Conservation (phyloP, 2,329 filamentous ascomycete genomes). For the Cordyceps farinosa region DNA sequence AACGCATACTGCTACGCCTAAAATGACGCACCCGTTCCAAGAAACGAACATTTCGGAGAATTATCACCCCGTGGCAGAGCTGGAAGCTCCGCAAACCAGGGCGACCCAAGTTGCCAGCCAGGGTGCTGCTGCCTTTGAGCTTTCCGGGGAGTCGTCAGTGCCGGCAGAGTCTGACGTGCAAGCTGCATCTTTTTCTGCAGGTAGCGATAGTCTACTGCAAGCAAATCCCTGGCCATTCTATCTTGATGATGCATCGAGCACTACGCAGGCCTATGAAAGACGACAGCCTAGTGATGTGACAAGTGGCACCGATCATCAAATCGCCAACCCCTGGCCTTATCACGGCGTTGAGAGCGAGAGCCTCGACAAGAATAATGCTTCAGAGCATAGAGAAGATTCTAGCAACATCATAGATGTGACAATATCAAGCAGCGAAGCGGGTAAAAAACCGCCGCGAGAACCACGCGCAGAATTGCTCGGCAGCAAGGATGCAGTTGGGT, state of each 20-base stretch:
- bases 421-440: not conserved
- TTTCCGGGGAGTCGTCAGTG: constrained; percentile 29
- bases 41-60: not conserved
- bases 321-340: constrained; percentile 34
- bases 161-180: not conserved
- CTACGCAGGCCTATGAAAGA: not conserved
- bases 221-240: constrained; percentile 32
- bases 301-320: not conserved
- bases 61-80: not conserved
- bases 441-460: not conserved
- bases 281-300: not conserved
- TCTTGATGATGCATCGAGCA: constrained; percentile 23
- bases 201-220: not conserved
- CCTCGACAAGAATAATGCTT: not conserved
- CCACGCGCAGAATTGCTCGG: no score
- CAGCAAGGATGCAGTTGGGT: not conserved
- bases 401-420: not conserved
- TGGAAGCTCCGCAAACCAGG: not conserved
- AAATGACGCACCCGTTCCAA: not conserved
- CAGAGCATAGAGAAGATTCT: not conserved
- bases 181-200: not conserved
- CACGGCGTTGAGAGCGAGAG: constrained; percentile 25
- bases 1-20: not conserved
- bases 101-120: not conserved
- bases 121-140: constrained; percentile 30